Evolutionary conservation across 2,329 filamentous ascomycete species (phyloP).

Genomic region (Talaromyces sp.): DNA sequence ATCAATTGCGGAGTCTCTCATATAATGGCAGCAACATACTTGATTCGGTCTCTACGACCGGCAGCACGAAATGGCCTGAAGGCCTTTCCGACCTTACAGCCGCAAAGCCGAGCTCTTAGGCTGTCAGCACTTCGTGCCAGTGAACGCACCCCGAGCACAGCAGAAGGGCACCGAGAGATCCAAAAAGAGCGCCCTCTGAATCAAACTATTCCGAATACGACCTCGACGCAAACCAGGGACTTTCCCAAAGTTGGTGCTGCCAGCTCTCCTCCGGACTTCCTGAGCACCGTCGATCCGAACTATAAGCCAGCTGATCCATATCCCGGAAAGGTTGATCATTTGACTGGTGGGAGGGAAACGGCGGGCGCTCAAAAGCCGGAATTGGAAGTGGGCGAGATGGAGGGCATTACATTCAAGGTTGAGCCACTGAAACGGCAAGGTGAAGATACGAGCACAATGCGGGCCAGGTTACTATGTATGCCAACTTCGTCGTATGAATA

Average conservation of each 20-base stretch:
- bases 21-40: constrained; percentile 10
- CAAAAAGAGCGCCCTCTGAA: constrained; percentile 56
- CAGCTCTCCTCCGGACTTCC: constrained; percentile 55
- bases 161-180: constrained; percentile 50
- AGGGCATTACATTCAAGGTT: constrained; percentile 79
- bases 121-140: constrained; percentile 8
- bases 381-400: constrained; percentile 77
- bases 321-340: constrained; percentile 59
- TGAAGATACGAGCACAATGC: constrained; percentile 79
- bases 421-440: constrained; percentile 81
- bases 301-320: constrained; percentile 56
- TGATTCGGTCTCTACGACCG: constrained; percentile 3
- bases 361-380: constrained; percentile 55
- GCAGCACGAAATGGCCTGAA: neutral
- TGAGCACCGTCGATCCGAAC: constrained; percentile 52
- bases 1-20: neutral
- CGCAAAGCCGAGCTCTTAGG: constrained; percentile 11
- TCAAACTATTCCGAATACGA: constrained; percentile 60
- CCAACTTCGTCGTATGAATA: constrained; percentile 17
- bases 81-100: neutral
- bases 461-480: constrained; percentile 70
- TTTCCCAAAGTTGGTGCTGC: constrained; percentile 57
- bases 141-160: constrained; percentile 29
- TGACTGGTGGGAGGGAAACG: constrained; percentile 60
- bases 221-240: constrained; percentile 58